Percentiles rank a stretch among this genome's conserved stretches.
Conservation (phyloP, 2,329 filamentous ascomycete genomes). For the Cladosporium cucumerinum region DNA sequence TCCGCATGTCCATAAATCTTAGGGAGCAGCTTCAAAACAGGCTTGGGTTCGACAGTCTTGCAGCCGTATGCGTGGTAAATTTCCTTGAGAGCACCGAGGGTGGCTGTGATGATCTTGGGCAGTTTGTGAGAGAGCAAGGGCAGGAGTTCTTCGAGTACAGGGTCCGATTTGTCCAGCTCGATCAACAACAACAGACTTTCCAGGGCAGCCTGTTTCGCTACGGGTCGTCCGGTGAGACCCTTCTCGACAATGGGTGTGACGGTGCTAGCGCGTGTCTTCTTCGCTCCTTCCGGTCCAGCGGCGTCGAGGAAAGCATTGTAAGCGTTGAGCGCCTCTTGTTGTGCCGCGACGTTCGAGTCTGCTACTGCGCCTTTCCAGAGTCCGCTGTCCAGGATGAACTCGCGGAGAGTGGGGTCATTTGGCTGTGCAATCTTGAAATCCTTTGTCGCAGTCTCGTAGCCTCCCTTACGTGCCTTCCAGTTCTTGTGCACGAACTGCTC, state of each 20-base stretch:
- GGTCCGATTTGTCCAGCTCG: conserved; percentile 80
- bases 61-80: conserved; percentile 94
- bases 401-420: conserved; percentile 76
- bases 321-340: conserved; percentile 84
- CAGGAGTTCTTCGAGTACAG: conserved; percentile 85
- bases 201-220: conserved; percentile 79
- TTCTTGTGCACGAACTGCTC: conserved; percentile 87
- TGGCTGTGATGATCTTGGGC: conserved; percentile 79
- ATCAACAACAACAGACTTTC: conserved; percentile 86
- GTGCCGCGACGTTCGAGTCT: conserved; percentile 94
- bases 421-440: conserved; percentile 83
- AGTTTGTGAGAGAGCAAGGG: conserved; percentile 82
- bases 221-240: conserved; percentile 82
- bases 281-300: conserved; percentile 67
- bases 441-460: conserved; percentile 88
- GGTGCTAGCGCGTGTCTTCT: conserved; percentile 69
- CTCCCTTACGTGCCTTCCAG: conserved; percentile 96
- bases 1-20: conserved; percentile 94
- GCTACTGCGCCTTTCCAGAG: conserved; percentile 90
- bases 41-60: conserved; percentile 90
- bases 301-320: conserved; percentile 92
- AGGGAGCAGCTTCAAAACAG: conserved; percentile 79
- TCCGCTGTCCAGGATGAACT: conserved; percentile 78
- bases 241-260: conserved; percentile 85
- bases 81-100: conserved; percentile 70